Evolutionary conservation across 257 asterid genomes (phyloP), one percentile per base, ranked within the genome.

Genomic region (Rubia yunnanensis): DNA sequence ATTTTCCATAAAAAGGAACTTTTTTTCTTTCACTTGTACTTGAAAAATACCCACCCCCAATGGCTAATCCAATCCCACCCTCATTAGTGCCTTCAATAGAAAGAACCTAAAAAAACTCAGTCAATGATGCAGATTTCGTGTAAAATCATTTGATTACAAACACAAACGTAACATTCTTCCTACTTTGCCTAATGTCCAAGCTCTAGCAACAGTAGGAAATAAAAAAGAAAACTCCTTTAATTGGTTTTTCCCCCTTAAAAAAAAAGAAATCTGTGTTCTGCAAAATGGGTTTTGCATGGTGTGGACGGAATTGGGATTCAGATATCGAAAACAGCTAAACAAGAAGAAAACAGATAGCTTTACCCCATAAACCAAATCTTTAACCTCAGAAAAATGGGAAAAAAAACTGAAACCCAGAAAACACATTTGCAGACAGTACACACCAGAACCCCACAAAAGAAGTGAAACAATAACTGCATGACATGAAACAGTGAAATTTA

Each of bases 291-390:
- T 50, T 49, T 66, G 76, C 76, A 65, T 72, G 72, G 68, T 66
- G 23, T 65, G 76, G 82, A 79, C 79, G 72, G 79, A 82, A 73
- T 62, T 73, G 81, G 74, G 84, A 81, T 82, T 82, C 70, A 70
- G 55, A 77, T 74, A 73, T 65, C 73, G 70, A 65, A 17, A 27
- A 65, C 70, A 38, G 60, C 31, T 0, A 44, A 32, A 50, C 22
- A 68, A 69, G 31, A 65, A 26, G 61, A 65, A 65, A 31, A 34
- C 30, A 58, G 32, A 60, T 1, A 24, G 1, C 5, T 23, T 60
- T 53, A 61, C 65, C 68, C 64, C 68, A 49, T 41, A 35, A 55
- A 34, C 52, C 39, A 23, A 65, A 66, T 66, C 63, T 35, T 28
- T 3, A 13, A 65, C 58, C 35, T 31, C 10, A n/a, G 28, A 35